Conservation (phyloP, 805 yeast species). For the Candida cerambycidarum region DNA sequence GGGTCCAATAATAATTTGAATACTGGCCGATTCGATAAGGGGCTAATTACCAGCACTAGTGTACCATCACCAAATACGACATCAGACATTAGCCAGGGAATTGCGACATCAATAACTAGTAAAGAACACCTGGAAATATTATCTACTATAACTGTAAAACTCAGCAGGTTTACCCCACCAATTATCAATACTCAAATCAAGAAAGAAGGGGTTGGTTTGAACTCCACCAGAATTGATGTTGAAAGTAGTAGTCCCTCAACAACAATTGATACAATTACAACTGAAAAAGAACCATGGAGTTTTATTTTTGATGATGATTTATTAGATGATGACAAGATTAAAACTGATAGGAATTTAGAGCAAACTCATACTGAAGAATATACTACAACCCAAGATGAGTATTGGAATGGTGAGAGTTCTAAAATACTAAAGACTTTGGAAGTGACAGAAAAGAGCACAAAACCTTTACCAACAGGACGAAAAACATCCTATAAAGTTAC, state of each 20-base stretch:
- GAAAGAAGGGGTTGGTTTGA: neutral
- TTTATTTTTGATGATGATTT: neutral
- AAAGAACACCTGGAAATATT: neutral
- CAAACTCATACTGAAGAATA: too few relatives aligned
- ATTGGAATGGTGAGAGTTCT: too few relatives aligned
- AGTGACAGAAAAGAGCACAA: too few relatives aligned
- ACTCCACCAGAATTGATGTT: neutral
- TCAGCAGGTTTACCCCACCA: neutral
- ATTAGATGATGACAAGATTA: too few relatives aligned
- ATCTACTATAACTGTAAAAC: neutral
- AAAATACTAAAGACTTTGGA: too few relatives aligned
- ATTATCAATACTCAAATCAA: neutral
- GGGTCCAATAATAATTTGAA: neutral
- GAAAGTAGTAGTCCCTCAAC: too few relatives aligned
- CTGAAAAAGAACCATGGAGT: neutral
- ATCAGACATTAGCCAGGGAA: neutral
- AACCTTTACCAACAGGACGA: too few relatives aligned
- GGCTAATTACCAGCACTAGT: neutral
- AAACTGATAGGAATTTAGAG: too few relatives aligned
- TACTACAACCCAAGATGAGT: too few relatives aligned
- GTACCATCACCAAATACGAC: neutral
- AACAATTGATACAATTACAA: neutral
- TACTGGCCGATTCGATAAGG: neutral
- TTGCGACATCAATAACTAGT: neutral
- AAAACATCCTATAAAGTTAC: neutral